Evolutionary conservation across 2,329 filamentous ascomycete genomes (phyloP), one percentile per base, ranked within the genome.

Genomic region (Fusarium longipes): DNA sequence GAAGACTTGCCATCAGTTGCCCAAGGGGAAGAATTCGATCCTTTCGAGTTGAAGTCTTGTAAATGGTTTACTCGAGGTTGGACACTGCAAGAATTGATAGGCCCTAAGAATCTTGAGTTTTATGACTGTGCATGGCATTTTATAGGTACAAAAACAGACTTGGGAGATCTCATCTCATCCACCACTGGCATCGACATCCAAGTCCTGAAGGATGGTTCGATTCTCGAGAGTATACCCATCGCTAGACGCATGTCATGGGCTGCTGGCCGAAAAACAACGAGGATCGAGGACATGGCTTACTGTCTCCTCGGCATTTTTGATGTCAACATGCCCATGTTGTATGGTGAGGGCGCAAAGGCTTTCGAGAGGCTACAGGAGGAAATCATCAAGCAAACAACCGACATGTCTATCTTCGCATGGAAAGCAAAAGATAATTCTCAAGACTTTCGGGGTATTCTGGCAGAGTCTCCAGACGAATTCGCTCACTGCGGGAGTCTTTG

Each of bases 221-320:
- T 20, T 0, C 17, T 61, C 1, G 55, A 60, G 17, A 50, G n/a
- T 0, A 30, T 60, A 4, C 40, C 55, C 1, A 14, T 65, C 6
- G 62, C 62, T 0, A 50, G 22, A 12, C 43, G 62, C 4, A 62
- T 65, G 62, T 65, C 62, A 1, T 66, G 62, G 62, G 62, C 62
- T 7, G 55, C 62, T 1, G 18, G 20, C 3, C 33, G 62, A 3
- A 10, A 45, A 8, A 65, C 61, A 2, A 44, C 55, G 4, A 49
- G 63, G 8, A 9, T 39, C 2, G 63, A 66, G 12, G 63, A 66
- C 7, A 24, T 45, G 2, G 62, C 63, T 1, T 66, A 66, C 8
- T 66, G 49, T 1, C 56, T 66, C 0, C 27, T 66, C 0, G 63
- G 62, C 1, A 51, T 66, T 0, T 62, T 66, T 5, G 42, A 45